These are phyloP conservation scores for Arthrobotrys sinensis DNA, from an alignment of 2,329 filamentous ascomycete species.

Conservation along the genomic window DNA sequence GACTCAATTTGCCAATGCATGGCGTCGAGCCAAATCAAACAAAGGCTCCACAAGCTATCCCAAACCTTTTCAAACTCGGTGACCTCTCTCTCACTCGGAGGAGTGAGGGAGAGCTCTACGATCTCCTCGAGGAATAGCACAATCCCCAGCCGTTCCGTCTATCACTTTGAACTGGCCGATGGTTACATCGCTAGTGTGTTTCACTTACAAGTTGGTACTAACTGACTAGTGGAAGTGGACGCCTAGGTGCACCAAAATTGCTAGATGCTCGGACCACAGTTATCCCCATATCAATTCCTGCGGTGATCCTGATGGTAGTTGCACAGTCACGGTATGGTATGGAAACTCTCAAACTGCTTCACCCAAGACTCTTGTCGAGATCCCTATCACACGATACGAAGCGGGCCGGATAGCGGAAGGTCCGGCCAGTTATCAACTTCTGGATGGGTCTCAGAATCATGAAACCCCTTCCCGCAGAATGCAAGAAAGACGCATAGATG, in stretches of 20 bases:
- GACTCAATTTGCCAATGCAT: slow-evolving; percentile 59
- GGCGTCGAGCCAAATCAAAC: slow-evolving; percentile 58
- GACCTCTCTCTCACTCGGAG: slow-evolving; percentile 23
- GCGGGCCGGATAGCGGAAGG: slow-evolving; percentile 49
- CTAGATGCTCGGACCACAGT: slow-evolving; percentile 44
- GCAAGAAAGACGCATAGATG: slow-evolving; percentile 35
- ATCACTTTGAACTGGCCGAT: slow-evolving; percentile 48
- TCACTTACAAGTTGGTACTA: slow-evolving; percentile 47
- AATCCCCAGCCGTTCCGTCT: slow-evolving; percentile 52
- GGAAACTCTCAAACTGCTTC: slow-evolving; percentile 22
- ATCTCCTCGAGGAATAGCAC: slow-evolving; percentile 43
- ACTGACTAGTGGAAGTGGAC: slow-evolving; percentile 46
- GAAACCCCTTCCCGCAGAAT: slow-evolving; percentile 30
- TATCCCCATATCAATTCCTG: slow-evolving; percentile 25
- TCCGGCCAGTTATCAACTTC: slow-evolving; percentile 40
- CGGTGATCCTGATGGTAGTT: slow-evolving; percentile 21
- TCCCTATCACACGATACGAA: slow-evolving; percentile 44
- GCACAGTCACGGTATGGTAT: slow-evolving; percentile 29
- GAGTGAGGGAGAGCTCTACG: slow-evolving; percentile 42
- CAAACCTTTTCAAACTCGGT: slow-evolving; percentile 55
- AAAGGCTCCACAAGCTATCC: slow-evolving; percentile 45
- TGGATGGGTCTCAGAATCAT: slow-evolving; percentile 38
- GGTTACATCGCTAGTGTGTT: slow-evolving; percentile 61
- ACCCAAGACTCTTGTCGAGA: slow-evolving; percentile 28
- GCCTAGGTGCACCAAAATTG: slow-evolving; percentile 54